phyloP scores from a whole-genome alignment of 2,329 filamentous ascomycete species.

The Fusarium sp. region DNA sequence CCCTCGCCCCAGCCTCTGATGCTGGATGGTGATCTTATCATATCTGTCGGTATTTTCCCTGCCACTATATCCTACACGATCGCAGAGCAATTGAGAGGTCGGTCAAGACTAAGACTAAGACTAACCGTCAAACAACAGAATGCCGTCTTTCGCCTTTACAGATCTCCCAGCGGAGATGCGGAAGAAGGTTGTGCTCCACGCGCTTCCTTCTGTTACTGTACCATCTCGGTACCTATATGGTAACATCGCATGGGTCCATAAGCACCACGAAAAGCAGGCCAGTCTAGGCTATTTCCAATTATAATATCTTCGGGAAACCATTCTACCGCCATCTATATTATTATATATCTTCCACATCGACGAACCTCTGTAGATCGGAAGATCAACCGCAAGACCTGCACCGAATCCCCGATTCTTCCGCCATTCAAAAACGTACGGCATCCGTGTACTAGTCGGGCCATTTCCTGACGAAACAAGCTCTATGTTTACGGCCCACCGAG shows the following conservation, averaged over 20 bases:
- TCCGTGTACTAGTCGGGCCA: neutral
- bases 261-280: too few species aligned
- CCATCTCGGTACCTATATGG: accelerated
- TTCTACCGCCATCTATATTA: neutral
- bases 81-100: neutral
- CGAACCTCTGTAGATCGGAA: neutral
- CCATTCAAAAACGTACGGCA: neutral
- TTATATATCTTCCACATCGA: neutral
- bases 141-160: too few species aligned
- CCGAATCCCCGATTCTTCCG: neutral
- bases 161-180: neutral
- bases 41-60: neutral
- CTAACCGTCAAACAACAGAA: too few species aligned
- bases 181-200: accelerated
- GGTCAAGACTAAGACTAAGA: neutral
- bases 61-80: neutral
- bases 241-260: neutral
- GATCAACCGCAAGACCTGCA: neutral
- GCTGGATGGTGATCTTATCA: neutral
- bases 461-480: neutral
- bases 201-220: accelerated
- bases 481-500: neutral
- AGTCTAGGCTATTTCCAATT: neutral
- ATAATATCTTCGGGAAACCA: neutral
- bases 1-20: neutral